A percentile compares a stretch with the other conserved stretches of the same genome.
These are phyloP conservation scores for Gastrodia elata DNA, from an alignment of 106 monocot species.

Conservation along the genomic window DNA sequence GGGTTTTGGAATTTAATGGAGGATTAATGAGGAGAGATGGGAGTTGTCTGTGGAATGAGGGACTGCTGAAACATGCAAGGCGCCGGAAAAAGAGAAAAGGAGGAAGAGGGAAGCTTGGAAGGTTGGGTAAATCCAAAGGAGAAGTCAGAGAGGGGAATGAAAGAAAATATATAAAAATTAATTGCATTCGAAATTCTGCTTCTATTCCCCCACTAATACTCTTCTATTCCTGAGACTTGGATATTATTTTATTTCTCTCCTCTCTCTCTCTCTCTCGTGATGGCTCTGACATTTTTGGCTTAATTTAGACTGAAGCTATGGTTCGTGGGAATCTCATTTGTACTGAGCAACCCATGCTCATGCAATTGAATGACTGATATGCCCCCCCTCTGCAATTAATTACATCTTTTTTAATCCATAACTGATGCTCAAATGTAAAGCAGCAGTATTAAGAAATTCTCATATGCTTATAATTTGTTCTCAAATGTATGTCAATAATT, in stretches of 20 bases:
- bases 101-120: neutral
- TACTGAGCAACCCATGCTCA: neutral
- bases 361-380: neutral
- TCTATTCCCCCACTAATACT: neutral
- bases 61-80: neutral
- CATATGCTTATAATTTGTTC: too few relatives aligned
- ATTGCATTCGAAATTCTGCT: constrained; percentile 7
- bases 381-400: neutral
- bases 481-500: neutral
- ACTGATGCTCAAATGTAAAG: too few relatives aligned
- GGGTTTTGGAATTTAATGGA: constrained; percentile 8
- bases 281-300: neutral
- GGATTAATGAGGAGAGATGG: constrained; percentile 8
- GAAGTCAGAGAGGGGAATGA: constrained; percentile 10
- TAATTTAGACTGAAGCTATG: neutral
- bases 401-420: too few relatives aligned
- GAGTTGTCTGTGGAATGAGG: constrained; percentile 7
- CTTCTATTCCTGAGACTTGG: constrained; percentile 2
- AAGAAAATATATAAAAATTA: neutral
- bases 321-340: neutral
- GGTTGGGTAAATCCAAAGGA: neutral
- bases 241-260: constrained; percentile 3
- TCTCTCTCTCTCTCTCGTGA: neutral
- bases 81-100: neutral
- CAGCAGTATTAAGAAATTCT: too few relatives aligned